Conservation (phyloP, 106 monocot species). For the Iris macrosiphon region DNA sequence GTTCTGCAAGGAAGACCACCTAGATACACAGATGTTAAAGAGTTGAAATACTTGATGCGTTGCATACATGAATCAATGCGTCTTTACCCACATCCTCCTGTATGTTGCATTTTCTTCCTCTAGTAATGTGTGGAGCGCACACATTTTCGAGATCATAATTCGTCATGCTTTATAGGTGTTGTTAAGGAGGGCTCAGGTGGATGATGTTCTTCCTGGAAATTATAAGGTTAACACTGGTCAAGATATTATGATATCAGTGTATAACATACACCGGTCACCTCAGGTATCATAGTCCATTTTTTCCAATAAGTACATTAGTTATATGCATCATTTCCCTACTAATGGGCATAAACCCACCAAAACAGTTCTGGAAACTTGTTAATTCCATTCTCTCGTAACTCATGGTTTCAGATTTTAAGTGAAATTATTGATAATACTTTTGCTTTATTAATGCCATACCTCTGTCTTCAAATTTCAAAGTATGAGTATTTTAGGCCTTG, state of each 20-base stretch:
- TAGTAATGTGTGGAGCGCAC: too few species aligned
- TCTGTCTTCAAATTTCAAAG: too few species aligned
- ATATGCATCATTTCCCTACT: not conserved
- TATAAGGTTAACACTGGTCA: constrained; percentile 84
- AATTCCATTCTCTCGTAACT: not conserved
- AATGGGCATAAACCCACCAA: too few species aligned
- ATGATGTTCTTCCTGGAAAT: constrained; percentile 87
- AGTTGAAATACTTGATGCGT: constrained; percentile 87
- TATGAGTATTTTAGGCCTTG: too few species aligned
- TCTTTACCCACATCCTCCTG: constrained; percentile 97
- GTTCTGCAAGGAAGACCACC: constrained; percentile 86
- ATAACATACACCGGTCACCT: constrained; percentile 87
- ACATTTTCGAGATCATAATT: not conserved
- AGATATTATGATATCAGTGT: constrained; percentile 98
- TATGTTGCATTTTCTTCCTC: constrained; percentile 25
- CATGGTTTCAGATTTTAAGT: not conserved
- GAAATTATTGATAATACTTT: not conserved
- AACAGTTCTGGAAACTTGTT: not conserved
- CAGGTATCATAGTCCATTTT: constrained; percentile 34
- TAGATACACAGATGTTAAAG: constrained; percentile 76
- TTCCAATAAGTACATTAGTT: not conserved
- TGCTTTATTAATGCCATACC: too few species aligned
- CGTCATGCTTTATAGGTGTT: constrained; percentile 45
- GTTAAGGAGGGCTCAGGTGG: constrained; percentile 81
- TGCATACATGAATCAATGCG: constrained; percentile 97